phyloP scores from a whole-genome alignment of 257 asterid genomes.

The Salvia miltiorrhiza region DNA sequence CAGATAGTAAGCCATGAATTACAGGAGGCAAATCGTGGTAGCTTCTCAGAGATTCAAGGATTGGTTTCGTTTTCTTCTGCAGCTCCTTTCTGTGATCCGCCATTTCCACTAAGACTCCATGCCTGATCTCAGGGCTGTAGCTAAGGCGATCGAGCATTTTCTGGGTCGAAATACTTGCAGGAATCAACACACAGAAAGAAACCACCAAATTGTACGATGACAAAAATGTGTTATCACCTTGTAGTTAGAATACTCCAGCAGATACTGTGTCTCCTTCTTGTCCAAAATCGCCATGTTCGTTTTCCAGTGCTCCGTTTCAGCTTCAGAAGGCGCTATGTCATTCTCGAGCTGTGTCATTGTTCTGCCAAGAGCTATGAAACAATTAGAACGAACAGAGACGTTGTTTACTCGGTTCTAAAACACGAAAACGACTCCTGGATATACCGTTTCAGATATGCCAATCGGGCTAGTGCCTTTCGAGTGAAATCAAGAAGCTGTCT shows the following conservation, averaged over 20 bases:
- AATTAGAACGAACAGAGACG: neutral
- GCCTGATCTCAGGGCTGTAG: slow-evolving; percentile 91
- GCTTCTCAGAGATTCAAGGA: slow-evolving; percentile 87
- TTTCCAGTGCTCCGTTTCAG: slow-evolving; percentile 83
- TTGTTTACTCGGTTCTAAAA: neutral
- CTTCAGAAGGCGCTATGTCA: slow-evolving; percentile 78
- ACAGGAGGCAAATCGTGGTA: slow-evolving; percentile 99
- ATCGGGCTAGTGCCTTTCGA: slow-evolving; percentile 90
- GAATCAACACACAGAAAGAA: neutral
- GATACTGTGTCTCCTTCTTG: slow-evolving; percentile 81
- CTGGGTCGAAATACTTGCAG: slow-evolving; percentile 37
- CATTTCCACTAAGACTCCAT: slow-evolving; percentile 91
- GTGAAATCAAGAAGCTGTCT: slow-evolving; percentile 88
- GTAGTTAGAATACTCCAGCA: slow-evolving; percentile 79
- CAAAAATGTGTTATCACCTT: slow-evolving; percentile 37
- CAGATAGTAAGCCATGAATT: slow-evolving; percentile 10
- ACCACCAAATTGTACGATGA: neutral
- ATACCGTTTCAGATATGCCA: slow-evolving; percentile 82
- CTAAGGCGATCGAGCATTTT: slow-evolving; percentile 90
- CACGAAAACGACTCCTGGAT: neutral
- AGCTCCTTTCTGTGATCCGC: slow-evolving; percentile 91
- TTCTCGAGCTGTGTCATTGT: slow-evolving; percentile 84
- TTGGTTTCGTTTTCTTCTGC: slow-evolving; percentile 87
- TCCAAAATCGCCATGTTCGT: slow-evolving; percentile 81
- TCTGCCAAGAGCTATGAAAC: slow-evolving; percentile 34